Conservation (phyloP, 2,329 filamentous ascomycete genomes). For the Sclerotinia trifoliorum region DNA sequence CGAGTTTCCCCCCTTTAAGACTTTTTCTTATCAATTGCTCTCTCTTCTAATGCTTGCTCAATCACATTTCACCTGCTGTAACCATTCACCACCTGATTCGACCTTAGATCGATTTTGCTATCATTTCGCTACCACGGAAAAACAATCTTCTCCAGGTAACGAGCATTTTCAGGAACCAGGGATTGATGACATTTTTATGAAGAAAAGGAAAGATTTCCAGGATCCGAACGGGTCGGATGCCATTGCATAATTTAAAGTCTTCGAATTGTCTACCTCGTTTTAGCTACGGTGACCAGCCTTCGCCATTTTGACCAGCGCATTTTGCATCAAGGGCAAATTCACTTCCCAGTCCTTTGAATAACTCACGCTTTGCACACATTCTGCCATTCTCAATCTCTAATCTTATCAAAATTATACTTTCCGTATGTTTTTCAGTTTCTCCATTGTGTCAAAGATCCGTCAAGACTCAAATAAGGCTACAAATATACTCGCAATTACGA, state of each 20-base stretch:
- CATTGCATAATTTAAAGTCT: neutral
- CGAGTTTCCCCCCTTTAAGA: neutral
- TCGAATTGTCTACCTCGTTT: slow-evolving; percentile 1
- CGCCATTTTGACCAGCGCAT: slow-evolving; percentile 22
- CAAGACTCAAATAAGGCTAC: neutral
- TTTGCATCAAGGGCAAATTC: slow-evolving; percentile 21
- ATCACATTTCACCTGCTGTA: slow-evolving; percentile 2
- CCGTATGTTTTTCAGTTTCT: neutral
- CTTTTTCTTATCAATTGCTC: neutral
- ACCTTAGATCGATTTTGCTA: slow-evolving; percentile 4
- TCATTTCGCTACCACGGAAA: slow-evolving; percentile 13
- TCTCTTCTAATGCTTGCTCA: neutral
- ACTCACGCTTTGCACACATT: neutral
- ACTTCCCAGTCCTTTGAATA: slow-evolving; percentile 5
- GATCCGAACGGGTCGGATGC: neutral
- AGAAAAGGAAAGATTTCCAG: slow-evolving; percentile 11
- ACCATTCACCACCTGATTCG: neutral
- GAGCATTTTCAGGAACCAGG: neutral
- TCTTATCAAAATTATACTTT: slow-evolving; percentile 6
- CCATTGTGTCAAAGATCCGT: neutral
- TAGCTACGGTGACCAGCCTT: slow-evolving; percentile 22
- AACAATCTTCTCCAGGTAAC: slow-evolving; percentile 3
- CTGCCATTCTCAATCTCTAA: neutral
- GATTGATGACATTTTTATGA: slow-evolving; percentile 8
- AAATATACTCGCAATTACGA: neutral